Percentiles rank a stretch among this genome's conserved stretches.
These are phyloP conservation scores for Hypoxylon crocopeplum DNA, from an alignment of 495 filamentous ascomycete genomes.

Conservation along the genomic window DNA sequence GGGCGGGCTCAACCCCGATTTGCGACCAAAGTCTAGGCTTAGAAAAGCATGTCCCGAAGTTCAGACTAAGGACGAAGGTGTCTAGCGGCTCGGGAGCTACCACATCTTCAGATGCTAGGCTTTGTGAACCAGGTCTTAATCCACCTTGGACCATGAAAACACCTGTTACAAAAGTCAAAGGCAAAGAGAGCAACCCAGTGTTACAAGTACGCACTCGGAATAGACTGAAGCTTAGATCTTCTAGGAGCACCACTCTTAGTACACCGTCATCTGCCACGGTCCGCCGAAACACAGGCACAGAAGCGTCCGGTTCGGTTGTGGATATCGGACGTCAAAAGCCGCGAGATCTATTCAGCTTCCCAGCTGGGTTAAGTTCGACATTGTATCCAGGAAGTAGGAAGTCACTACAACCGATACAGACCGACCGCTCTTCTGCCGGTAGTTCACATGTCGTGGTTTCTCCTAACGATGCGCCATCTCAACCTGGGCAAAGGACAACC, in stretches of 20 bases:
- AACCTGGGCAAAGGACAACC: not conserved
- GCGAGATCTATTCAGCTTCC: constrained; percentile 30
- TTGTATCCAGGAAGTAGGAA: constrained; percentile 5
- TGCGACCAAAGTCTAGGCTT: not conserved
- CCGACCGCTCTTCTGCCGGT: not conserved
- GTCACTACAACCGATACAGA: constrained; percentile 3
- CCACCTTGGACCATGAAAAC: not conserved
- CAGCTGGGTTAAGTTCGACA: constrained; percentile 12
- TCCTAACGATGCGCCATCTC: not conserved
- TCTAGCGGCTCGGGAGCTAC: constrained; percentile 27
- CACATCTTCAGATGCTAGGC: not conserved
- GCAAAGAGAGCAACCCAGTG: not conserved
- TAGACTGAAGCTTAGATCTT: constrained; percentile 37
- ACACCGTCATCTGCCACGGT: constrained; percentile 25
- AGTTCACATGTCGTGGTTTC: not conserved
- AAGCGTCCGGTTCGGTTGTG: constrained; percentile 1
- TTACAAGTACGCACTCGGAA: constrained; percentile 22
- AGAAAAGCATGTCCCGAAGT: constrained; percentile 37
- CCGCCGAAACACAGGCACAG: constrained; percentile 14
- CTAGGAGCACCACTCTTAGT: constrained; percentile 25
- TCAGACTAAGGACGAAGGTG: constrained; percentile 44
- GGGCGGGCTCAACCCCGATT: not conserved
- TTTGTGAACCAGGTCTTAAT: not conserved
- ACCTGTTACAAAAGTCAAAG: constrained; percentile 3
- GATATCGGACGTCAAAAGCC: constrained; percentile 26